These are phyloP conservation scores for Blastobotrys elegans DNA, from an alignment of 1,139 yeast genomes.

Conservation along the genomic window DNA sequence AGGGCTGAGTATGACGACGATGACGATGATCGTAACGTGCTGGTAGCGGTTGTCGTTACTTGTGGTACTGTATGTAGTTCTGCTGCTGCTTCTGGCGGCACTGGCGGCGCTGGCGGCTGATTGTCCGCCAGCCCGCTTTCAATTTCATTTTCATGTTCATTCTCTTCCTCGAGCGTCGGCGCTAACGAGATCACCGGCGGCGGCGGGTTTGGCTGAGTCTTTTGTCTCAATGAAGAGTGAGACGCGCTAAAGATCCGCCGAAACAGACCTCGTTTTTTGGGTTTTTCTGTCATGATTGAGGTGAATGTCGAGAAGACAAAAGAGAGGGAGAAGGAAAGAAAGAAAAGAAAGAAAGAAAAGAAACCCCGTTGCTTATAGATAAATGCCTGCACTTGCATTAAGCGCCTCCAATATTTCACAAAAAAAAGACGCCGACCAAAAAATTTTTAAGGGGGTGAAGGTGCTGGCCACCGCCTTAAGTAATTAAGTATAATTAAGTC, in stretches of 20 bases:
- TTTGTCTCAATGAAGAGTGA: constrained; percentile 15
- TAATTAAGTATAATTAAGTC: too few relatives aligned
- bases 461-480: too few relatives aligned
- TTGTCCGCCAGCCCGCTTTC: too few relatives aligned
- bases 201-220: constrained; percentile 1
- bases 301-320: not conserved
- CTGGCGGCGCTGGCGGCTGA: too few relatives aligned
- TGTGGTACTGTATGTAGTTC: not conserved
- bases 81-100: not conserved
- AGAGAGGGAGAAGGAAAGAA: not conserved
- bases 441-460: too few relatives aligned
- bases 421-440: too few relatives aligned
- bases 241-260: constrained; percentile 19
- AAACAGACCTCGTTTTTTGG: constrained; percentile 18
- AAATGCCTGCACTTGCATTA: too few relatives aligned
- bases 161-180: too few relatives aligned
- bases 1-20: not conserved
- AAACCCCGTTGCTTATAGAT: not conserved
- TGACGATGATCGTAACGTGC: not conserved
- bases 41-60: not conserved
- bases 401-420: too few relatives aligned
- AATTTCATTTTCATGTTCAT: too few relatives aligned
- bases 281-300: constrained; percentile 3
- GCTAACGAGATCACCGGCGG: too few relatives aligned
- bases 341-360: not conserved